Percentiles rank a stretch among this genome's conserved stretches.
phyloP scores from a whole-genome alignment of 495 filamentous ascomycete genomes.

The Annulohypoxylon maeteangense region DNA sequence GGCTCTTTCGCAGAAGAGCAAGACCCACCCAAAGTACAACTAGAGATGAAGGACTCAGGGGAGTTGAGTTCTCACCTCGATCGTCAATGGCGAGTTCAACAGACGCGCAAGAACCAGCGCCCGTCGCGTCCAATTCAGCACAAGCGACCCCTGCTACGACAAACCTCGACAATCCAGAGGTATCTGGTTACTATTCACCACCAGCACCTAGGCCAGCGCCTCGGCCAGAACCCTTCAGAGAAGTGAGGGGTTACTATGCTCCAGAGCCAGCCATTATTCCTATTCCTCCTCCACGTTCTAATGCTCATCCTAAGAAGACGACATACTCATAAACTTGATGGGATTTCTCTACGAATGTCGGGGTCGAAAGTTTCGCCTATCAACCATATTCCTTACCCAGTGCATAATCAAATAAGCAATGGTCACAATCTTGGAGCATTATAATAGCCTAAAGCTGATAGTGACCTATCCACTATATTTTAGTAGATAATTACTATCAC shows the following conservation, averaged over 20 bases:
- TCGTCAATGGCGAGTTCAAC: slow-evolving; percentile 32
- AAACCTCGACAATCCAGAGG: slow-evolving; percentile 29
- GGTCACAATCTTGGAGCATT: too few species aligned
- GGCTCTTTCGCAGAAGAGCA: slow-evolving; percentile 15
- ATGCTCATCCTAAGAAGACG: slow-evolving; percentile 11
- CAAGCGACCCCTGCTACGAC: not conserved
- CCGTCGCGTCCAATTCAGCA: not conserved
- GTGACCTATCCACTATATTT: too few species aligned
- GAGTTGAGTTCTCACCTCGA: slow-evolving; percentile 36
- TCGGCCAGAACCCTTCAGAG: slow-evolving; percentile 4
- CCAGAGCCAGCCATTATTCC: slow-evolving; percentile 19
- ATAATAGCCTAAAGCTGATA: too few species aligned
- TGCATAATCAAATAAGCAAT: too few species aligned
- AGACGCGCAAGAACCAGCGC: not conserved
- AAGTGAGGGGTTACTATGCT: slow-evolving; percentile 41
- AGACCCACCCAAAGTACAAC: not conserved
- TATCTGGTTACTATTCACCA: slow-evolving; percentile 41
- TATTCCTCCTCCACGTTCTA: not conserved
- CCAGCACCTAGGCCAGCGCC: slow-evolving; percentile 8
- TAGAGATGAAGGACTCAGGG: slow-evolving; percentile 14
- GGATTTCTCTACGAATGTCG: too few species aligned
- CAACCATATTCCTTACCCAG: too few species aligned
- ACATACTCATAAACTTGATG: slow-evolving; percentile 18
- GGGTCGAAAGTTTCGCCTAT: too few species aligned
- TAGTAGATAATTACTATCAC: too few species aligned